Percentiles rank a stretch among this genome's conserved stretches.
phyloP scores from a whole-genome alignment of 75 land plant genomes.

The Selaginella tamariscina region DNA sequence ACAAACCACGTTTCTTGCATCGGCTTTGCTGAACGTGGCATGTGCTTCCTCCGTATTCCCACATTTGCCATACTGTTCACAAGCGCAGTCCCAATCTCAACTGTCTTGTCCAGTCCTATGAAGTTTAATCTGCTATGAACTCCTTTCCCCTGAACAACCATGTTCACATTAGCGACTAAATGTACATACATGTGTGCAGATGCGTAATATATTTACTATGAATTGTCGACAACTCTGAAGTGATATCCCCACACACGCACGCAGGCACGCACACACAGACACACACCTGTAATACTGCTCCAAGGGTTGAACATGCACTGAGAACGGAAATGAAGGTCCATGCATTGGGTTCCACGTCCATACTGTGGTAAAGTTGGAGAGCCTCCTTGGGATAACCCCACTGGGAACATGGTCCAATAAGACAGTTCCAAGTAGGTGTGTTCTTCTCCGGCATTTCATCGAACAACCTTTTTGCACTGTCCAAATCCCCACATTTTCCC shows the following conservation, averaged over 20 bases:
- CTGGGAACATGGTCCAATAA: background rate
- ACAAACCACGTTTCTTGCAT: background rate
- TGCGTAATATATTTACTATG: too few relatives aligned
- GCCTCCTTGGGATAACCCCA: background rate
- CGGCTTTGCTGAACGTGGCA: background rate
- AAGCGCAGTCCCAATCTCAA: conserved; percentile 8
- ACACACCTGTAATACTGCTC: background rate
- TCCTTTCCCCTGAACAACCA: background rate
- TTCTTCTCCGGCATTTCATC: conserved; percentile 2
- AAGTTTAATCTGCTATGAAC: background rate
- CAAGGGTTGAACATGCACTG: background rate
- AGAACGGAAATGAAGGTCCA: background rate
- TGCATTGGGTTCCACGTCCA: background rate
- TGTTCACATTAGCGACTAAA: too few relatives aligned
- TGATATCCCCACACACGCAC: too few relatives aligned
- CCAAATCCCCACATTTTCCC: conserved; percentile 2
- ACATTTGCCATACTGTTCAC: conserved; percentile 9
- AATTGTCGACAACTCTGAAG: too few relatives aligned
- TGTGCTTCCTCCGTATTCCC: background rate
- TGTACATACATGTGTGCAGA: too few relatives aligned
- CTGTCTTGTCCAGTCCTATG: background rate
- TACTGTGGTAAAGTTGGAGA: background rate
- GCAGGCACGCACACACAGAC: too few relatives aligned
- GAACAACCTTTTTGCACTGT: background rate
- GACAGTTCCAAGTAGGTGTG: background rate